Evolutionary conservation across 1,139 yeast species (phyloP).

Genomic region (Magnusiomyces magnusii): DNA sequence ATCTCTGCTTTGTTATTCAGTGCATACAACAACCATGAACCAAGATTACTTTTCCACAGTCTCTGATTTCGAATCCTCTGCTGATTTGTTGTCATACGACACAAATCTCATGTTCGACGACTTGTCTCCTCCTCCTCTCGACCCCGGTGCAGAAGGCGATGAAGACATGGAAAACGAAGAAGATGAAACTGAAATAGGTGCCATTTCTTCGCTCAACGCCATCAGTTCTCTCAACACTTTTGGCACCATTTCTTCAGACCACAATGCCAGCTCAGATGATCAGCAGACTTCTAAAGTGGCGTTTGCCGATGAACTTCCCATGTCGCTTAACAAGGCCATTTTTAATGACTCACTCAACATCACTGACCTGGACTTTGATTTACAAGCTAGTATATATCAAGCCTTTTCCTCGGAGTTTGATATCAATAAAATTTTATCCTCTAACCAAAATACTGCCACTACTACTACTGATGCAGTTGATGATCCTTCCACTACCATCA

Average conservation of each 20-base stretch:
- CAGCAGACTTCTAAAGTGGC: slow-evolving; percentile 3
- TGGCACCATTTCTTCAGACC: not conserved
- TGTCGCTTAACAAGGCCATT: not conserved
- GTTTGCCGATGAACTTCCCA: not conserved
- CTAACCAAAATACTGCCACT: not conserved
- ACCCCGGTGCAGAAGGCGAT: slow-evolving; percentile 6
- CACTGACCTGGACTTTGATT: not conserved
- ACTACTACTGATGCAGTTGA: not conserved
- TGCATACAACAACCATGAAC: not conserved
- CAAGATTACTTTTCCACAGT: not conserved
- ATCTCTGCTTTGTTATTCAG: too few species aligned
- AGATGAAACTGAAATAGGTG: not conserved
- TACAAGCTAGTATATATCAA: not conserved
- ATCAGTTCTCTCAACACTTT: not conserved
- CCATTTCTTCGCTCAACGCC: not conserved
- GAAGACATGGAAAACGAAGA: slow-evolving; percentile 5
- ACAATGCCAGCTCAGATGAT: not conserved
- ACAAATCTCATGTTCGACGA: not conserved
- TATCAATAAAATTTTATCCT: not conserved
- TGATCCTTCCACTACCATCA: not conserved
- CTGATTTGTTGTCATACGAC: not conserved
- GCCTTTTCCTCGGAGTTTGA: not conserved
- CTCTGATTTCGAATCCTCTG: not conserved
- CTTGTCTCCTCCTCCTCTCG: slow-evolving; percentile 6
- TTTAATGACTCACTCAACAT: not conserved